phyloP scores from a whole-genome alignment of 257 asterid species.

The Eucommia ulmoides region DNA sequence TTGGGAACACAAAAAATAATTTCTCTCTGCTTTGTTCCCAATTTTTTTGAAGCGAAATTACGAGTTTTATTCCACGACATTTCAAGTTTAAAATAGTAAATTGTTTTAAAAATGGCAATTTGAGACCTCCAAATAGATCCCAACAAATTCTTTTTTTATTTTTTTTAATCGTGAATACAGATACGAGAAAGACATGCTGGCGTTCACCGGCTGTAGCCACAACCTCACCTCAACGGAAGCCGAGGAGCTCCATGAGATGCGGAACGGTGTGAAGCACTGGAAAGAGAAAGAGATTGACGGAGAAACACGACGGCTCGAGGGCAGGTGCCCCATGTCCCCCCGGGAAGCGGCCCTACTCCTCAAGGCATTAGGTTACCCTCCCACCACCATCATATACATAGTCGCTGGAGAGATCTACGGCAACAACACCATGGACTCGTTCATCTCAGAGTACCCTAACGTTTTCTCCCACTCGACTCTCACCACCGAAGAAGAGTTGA shows the following conservation, averaged over 20 bases:
- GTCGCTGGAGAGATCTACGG: conserved; percentile 63
- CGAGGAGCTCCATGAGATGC: conserved; percentile 40
- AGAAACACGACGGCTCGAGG: conserved; percentile 24
- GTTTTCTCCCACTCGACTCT: conserved; percentile 43
- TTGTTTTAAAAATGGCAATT: too few relatives aligned
- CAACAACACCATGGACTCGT: conserved; percentile 33
- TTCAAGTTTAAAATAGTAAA: too few relatives aligned
- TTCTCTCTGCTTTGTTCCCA: too few relatives aligned
- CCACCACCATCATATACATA: conserved; percentile 32
- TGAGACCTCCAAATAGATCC: too few relatives aligned
- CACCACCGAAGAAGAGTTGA: conserved; percentile 33
- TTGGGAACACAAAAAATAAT: too few relatives aligned
- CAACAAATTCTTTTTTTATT: too few relatives aligned
- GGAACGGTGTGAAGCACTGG: conserved; percentile 46
- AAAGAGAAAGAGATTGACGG: conserved; percentile 48
- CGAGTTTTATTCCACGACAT: too few relatives aligned
- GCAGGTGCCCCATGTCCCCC: conserved; percentile 68
- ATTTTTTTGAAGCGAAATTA: too few relatives aligned
- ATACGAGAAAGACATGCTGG: conserved; percentile 71
- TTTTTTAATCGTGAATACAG: conserved; percentile 22
- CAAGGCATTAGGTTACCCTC: conserved; percentile 62
- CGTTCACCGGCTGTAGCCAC: conserved; percentile 72
- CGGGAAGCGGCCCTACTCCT: conserved; percentile 59
- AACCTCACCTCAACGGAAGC: conserved; percentile 31
- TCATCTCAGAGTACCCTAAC: conserved; percentile 35